Base-by-base conservation (phyloP, 2,329 filamentous ascomycete genomes). In the Botrytis fragariae region DNA sequence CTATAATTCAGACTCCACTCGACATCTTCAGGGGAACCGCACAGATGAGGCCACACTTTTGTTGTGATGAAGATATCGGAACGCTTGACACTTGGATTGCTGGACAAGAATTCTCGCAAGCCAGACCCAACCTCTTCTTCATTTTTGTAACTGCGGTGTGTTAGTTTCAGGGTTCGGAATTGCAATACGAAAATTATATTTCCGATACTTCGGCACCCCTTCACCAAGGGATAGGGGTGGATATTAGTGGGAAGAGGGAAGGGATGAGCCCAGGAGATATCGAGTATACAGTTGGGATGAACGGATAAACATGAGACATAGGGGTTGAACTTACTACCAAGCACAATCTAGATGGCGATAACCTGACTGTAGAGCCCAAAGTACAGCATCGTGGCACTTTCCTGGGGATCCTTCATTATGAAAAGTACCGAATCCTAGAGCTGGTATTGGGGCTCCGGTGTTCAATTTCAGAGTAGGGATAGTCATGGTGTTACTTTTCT, bases 111-210 rank as follows among this genome's bases (percentile, higher is more conserved):
- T 73, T 92, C 90, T 81, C 89, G 88, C 71, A 97, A 87, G 18
- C 92, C 93, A 80, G 90, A 84, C 75, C 94, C 94, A 32, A 97
- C 93, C 82, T 95, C 93, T 62, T 91, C 87, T 83, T 97, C 94
- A 82, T 97, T 94, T 78, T 86, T 89, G 83, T 94, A 94, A 84
- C 77, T 75, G 57, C n/a, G 4, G 22, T 48, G 37, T 45, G 37
- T 64, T 78, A 65, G 51, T 54, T 37, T 45, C 25, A 60, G 29
- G 22, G 14, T 7, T 67, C 2, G 22, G 22, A 54, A 67, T 48
- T 39, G 14, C 51, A 67, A 67, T 48, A 54, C 63, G 44, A 67
- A 67, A 16, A 51, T 18, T 29, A 29, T 35, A 39, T 39, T 68
- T 54, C 64, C 64, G 25, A 68, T 54, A 20, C 45, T 68, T 39